Conservation (phyloP, 495 filamentous ascomycete genomes). For the Aspergillus leporis region DNA sequence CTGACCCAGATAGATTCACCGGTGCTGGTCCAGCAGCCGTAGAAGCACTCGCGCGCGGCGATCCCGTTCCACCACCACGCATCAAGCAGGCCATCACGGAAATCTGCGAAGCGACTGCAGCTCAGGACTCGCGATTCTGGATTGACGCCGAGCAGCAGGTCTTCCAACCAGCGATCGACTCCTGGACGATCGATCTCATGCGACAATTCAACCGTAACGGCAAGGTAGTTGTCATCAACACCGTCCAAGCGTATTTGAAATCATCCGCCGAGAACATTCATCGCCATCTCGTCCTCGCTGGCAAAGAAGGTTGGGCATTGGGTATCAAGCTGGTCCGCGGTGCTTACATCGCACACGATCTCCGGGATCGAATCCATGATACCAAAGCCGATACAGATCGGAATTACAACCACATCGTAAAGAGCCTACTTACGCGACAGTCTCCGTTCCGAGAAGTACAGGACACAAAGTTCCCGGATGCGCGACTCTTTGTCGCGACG, state of each 20-base stretch:
- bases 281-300: conserved; percentile 60
- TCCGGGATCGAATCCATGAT: conserved; percentile 37
- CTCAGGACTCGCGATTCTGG: conserved; percentile 66
- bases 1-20: conserved; percentile 53
- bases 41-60: conserved; percentile 53
- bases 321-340: conserved; percentile 90
- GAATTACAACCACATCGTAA: conserved; percentile 42
- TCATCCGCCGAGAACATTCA: conserved; percentile 59
- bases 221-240: conserved; percentile 59
- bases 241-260: conserved; percentile 81
- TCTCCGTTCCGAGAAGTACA: conserved; percentile 65
- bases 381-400: conserved; percentile 42
- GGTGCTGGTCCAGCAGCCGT: conserved; percentile 73
- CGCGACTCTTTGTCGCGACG: conserved; percentile 23
- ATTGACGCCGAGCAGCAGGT: conserved; percentile 83
- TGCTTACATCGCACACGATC: conserved; percentile 62
- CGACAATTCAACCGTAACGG: conserved; percentile 66
- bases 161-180: conserved; percentile 73
- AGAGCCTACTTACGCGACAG: conserved; percentile 62
- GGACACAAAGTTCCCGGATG: conserved; percentile 28
- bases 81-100: conserved; percentile 63
- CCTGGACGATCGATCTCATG: conserved; percentile 75
- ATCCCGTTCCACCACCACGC: conserved; percentile 46
- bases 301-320: conserved; percentile 64
- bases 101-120: conserved; percentile 68